Evolutionary conservation across 768 basidiomycete species (phyloP).

Genomic region (Leucocoprinus sp.): DNA sequence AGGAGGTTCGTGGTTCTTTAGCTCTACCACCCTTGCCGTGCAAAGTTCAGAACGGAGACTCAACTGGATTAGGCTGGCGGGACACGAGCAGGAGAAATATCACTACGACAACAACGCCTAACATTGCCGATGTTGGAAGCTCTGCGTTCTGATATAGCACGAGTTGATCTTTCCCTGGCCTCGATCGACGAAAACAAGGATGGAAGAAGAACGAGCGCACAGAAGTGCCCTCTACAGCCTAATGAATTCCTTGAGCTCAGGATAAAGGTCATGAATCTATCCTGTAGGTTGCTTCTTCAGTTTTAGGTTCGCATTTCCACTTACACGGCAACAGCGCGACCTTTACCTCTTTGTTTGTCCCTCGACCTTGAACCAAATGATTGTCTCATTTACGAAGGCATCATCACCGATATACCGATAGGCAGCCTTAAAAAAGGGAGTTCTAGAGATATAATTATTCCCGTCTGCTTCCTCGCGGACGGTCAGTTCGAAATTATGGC

Average conservation of each 20-base stretch:
- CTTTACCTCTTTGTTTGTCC: constrained; percentile 45
- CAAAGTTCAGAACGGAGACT: neutral
- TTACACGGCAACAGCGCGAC: constrained; percentile 38
- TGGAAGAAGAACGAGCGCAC: constrained; percentile 24
- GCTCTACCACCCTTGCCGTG: neutral
- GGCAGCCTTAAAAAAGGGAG: constrained; percentile 54
- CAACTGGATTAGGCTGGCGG: constrained; percentile 60
- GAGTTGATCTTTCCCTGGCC: constrained; percentile 46
- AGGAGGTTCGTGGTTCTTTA: constrained; percentile 52
- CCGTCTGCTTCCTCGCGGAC: constrained; percentile 65
- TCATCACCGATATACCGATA: constrained; percentile 49
- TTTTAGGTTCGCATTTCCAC: neutral
- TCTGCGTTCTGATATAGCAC: constrained; percentile 59
- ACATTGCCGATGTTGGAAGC: constrained; percentile 73
- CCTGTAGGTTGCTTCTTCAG: constrained; percentile 37
- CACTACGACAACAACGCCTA: constrained; percentile 70
- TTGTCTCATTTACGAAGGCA: constrained; percentile 65
- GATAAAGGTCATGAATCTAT: constrained; percentile 53
- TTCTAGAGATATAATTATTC: constrained; percentile 40
- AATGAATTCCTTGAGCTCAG: constrained; percentile 60
- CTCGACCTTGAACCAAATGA: constrained; percentile 50
- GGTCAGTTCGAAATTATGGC: constrained; percentile 55
- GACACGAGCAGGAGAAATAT: constrained; percentile 65
- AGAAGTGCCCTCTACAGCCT: constrained; percentile 41
- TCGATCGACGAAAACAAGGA: constrained; percentile 19